Conservation (phyloP, 805 yeast genomes). For the Torulaspora franciscae region DNA sequence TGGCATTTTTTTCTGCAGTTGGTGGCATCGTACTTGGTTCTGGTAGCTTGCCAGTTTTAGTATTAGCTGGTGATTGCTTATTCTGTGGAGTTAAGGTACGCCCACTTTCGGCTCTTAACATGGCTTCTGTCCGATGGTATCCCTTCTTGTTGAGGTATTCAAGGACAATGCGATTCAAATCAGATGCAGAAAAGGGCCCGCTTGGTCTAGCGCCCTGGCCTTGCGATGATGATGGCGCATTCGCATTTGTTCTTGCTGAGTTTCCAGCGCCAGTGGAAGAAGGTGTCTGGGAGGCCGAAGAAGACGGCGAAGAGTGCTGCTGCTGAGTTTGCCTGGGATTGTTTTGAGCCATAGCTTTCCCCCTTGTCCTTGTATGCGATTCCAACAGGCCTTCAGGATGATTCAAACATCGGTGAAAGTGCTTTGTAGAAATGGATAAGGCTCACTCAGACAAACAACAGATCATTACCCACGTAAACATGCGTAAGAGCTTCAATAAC, state of each 20-base stretch:
- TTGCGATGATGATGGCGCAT: conserved; percentile 7
- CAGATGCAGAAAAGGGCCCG: conserved; percentile 63
- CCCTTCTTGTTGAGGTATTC: conserved; percentile 94
- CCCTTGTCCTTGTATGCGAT: neutral
- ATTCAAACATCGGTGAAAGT: neutral
- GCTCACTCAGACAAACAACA: neutral
- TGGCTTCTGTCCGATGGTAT: conserved; percentile 88
- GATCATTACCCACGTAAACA: neutral
- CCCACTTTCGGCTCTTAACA: conserved; percentile 80
- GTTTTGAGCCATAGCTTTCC: conserved; percentile 8
- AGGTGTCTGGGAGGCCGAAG: conserved; percentile 10
- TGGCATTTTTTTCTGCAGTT: conserved; percentile 26
- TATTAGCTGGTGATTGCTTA: conserved; percentile 44
- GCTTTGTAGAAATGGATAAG: neutral
- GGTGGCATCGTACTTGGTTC: conserved; percentile 33
- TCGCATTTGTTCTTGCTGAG: conserved; percentile 17
- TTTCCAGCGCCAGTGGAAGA: conserved; percentile 15
- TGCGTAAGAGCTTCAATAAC: neutral
- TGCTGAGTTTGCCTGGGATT: conserved; percentile 12
- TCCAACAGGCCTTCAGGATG: neutral
- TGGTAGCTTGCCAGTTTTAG: conserved; percentile 40
- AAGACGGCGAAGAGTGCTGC: conserved; percentile 8
- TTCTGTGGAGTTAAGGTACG: conserved; percentile 51
- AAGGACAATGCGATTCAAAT: conserved; percentile 83
- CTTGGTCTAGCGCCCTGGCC: conserved; percentile 16